Evolutionary conservation across 1,284 basidiomycete species (phyloP).

Genomic region (Cutaneotrichosporon curvatum): DNA sequence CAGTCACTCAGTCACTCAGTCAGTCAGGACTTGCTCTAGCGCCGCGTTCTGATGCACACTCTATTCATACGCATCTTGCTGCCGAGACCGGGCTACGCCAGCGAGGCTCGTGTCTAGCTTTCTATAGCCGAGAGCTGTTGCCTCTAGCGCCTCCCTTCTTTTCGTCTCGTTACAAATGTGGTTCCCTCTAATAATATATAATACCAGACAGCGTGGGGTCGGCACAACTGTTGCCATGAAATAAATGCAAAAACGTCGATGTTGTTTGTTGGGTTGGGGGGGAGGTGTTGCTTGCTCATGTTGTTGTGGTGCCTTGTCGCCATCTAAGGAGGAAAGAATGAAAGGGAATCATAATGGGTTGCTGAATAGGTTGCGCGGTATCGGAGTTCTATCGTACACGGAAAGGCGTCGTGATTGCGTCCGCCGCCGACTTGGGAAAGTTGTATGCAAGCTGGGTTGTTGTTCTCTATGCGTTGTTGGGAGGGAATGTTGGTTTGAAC

Average conservation of each 20-base stretch:
- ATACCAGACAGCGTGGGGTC: constrained; percentile 19
- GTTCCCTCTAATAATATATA: constrained; percentile 4
- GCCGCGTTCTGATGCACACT: constrained; percentile 12
- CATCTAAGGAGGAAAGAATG: constrained; percentile 7
- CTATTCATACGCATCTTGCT: constrained; percentile 19
- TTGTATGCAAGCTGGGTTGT: constrained; percentile 17
- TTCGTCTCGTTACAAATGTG: constrained; percentile 10
- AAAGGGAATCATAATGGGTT: constrained; percentile 8
- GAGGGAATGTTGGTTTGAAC: constrained; percentile 11
- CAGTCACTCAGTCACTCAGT: no score
- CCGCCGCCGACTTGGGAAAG: constrained; percentile 12
- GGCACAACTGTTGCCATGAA: constrained; percentile 8
- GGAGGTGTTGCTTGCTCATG: constrained; percentile 1
- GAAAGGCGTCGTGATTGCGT: constrained; percentile 6
- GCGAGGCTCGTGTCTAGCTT: constrained; percentile 12
- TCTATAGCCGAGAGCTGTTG: constrained; percentile 18
- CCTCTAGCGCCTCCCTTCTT: constrained; percentile 19
- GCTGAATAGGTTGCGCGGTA: constrained; percentile 17
- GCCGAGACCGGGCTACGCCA: constrained; percentile 16
- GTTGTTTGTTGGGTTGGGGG: constrained; percentile 4
- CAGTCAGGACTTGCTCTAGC: no score
- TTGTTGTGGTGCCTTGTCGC: constrained; percentile 18
- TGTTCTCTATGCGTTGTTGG: no score
- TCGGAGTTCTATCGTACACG: constrained; percentile 16
- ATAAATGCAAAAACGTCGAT: background rate